A percentile compares a stretch with the other conserved stretches of the same genome.
These are phyloP conservation scores for Gossypium australe DNA, from an alignment of 345 rosid species.

Conservation along the genomic window DNA sequence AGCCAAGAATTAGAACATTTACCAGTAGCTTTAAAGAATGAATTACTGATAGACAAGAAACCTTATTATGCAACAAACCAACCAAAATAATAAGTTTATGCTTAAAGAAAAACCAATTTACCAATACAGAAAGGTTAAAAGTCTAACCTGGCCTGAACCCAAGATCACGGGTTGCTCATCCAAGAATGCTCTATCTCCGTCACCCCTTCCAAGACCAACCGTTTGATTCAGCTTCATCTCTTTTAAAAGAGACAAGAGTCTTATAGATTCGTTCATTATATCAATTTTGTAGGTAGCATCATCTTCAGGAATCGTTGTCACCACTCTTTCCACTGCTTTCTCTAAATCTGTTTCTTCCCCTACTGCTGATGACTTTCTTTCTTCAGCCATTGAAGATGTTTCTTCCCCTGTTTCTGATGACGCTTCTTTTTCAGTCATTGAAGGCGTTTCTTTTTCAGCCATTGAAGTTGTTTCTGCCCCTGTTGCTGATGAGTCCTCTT, in stretches of 20 bases:
- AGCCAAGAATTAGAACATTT: background rate
- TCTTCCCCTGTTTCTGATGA: no score
- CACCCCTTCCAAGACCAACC: background rate
- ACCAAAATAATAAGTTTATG: no score
- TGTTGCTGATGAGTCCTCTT: background rate
- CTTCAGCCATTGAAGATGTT: no score
- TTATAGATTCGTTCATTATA: conserved; percentile 31
- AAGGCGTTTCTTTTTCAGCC: no score
- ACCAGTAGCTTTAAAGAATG: background rate
- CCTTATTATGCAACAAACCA: no score
- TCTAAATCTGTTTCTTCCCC: conserved; percentile 28
- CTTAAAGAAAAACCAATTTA: no score
- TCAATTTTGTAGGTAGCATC: conserved; percentile 29
- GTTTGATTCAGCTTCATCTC: conserved; percentile 24
- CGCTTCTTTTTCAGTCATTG: no score
- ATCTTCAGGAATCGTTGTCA: conserved; percentile 23
- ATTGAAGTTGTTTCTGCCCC: no score
- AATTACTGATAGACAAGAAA: background rate
- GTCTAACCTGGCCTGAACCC: conserved; percentile 50
- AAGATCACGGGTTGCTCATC: conserved; percentile 46
- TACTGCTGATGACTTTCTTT: no score
- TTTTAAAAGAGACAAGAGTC: conserved; percentile 23
- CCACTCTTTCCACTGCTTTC: conserved; percentile 32
- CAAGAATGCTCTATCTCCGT: background rate
- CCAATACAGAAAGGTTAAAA: background rate